phyloP scores from a whole-genome alignment of 495 filamentous ascomycete genomes.

The Pyronema domesticum region DNA sequence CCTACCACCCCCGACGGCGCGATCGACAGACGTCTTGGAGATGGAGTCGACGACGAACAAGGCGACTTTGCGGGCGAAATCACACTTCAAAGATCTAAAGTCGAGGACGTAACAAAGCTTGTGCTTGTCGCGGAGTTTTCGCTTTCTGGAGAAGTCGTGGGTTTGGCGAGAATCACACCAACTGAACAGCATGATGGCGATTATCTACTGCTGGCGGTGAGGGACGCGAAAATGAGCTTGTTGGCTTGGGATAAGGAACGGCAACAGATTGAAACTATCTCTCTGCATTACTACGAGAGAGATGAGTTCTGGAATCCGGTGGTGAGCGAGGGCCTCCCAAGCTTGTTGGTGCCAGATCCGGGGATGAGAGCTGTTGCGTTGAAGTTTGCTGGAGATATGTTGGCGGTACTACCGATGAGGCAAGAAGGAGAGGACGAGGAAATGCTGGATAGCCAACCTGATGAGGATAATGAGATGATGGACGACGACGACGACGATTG shows the following conservation, averaged over 20 bases:
- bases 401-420: constrained; percentile 87
- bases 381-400: constrained; percentile 72
- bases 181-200: constrained; percentile 56
- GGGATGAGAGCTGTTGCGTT: constrained; percentile 81
- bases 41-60: constrained; percentile 44
- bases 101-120: constrained; percentile 51
- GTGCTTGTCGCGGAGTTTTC: constrained; percentile 68
- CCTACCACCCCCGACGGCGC: constrained; percentile 12
- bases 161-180: constrained; percentile 56
- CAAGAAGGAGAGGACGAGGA: constrained; percentile 71
- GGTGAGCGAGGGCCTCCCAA: constrained; percentile 60
- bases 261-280: constrained; percentile 62
- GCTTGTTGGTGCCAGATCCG: constrained; percentile 72
- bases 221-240: constrained; percentile 80
- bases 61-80: constrained; percentile 41
- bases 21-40: constrained; percentile 34
- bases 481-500: constrained; percentile 23
- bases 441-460: constrained; percentile 48
- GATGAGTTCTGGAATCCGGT: constrained; percentile 46
- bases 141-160: constrained; percentile 66
- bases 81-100: constrained; percentile 36
- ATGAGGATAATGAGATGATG: constrained; percentile 13
- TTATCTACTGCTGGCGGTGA: constrained; percentile 64
- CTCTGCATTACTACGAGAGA: constrained; percentile 94
- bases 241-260: constrained; percentile 84